Conservation (phyloP, 176 grass and related monocot genomes). For the Bolboschoenus planiculmis region DNA sequence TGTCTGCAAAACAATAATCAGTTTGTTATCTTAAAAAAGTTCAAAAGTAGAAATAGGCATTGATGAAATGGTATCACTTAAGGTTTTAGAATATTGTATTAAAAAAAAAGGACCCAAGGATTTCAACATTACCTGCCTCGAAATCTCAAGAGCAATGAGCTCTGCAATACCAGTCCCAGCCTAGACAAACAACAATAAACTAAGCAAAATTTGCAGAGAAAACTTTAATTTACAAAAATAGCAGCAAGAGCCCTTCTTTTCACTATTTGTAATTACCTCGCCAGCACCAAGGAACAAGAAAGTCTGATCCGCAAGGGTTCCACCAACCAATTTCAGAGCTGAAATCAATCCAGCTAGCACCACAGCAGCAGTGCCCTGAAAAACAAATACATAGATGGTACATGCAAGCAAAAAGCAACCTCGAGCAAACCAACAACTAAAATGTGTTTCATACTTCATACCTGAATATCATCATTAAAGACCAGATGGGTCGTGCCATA, state of each 20-base stretch:
- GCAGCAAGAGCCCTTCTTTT: background rate
- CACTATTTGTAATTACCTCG: conserved; percentile 41
- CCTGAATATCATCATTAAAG: conserved; percentile 98
- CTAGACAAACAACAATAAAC: conserved; percentile 37
- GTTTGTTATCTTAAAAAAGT: background rate
- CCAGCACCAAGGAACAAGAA: conserved; percentile 97
- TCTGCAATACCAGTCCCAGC: conserved; percentile 89
- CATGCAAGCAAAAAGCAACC: conserved; percentile 6
- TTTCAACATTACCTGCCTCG: conserved; percentile 55
- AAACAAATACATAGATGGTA: conserved; percentile 6
- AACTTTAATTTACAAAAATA: background rate
- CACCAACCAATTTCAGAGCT: conserved; percentile 60
- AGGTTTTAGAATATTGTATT: background rate
- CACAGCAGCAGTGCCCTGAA: conserved; percentile 81
- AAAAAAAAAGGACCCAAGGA: background rate
- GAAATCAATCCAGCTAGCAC: conserved; percentile 84
- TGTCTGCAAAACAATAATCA: conserved; percentile 46
- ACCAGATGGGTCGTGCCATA: conserved; percentile 81
- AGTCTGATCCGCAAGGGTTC: conserved; percentile 62
- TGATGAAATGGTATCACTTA: background rate
- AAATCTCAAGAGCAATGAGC: conserved; percentile 94
- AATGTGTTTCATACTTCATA: conserved; percentile 34
- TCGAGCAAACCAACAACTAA: background rate
- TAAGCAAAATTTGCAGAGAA: background rate
- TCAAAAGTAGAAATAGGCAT: background rate